These are phyloP conservation scores for Plasmodium adleri DNA, from an alignment of 169 alveolate genomes.

Conservation along the genomic window DNA sequence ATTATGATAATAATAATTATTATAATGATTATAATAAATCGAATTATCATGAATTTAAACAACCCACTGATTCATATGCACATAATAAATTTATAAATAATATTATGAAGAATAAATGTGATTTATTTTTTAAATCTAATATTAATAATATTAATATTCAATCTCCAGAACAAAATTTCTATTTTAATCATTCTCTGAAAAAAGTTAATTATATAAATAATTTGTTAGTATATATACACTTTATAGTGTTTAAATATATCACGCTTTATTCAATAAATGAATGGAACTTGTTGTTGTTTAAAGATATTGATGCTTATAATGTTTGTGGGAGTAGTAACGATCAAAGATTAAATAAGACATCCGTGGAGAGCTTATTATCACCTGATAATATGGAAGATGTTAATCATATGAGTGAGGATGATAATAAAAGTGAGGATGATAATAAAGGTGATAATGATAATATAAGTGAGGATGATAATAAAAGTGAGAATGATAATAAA, in stretches of 20 bases:
- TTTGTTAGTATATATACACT: constrained; percentile 43
- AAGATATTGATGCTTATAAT: constrained; percentile 32
- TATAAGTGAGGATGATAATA: no score
- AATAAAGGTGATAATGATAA: no score
- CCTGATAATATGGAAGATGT: background rate
- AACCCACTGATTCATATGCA: background rate
- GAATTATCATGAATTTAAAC: no score
- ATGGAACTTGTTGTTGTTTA: constrained; percentile 49
- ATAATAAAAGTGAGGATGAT: no score
- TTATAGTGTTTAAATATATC: constrained; percentile 43
- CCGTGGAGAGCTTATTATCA: no score
- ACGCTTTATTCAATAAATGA: constrained; percentile 40
- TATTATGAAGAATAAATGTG: constrained; percentile 28
- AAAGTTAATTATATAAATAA: constrained; percentile 42
- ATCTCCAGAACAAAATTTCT: constrained; percentile 9
- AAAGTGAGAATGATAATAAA: no score
- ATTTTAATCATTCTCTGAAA: constrained; percentile 42
- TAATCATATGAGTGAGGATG: no score
- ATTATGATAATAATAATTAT: background rate
- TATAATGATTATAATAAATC: no score
- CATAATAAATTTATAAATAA: constrained; percentile 36
- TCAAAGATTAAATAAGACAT: no score
- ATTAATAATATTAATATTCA: background rate
- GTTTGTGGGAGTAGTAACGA: background rate
- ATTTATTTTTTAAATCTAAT: constrained; percentile 4